phyloP scores from a whole-genome alignment of 257 asterid species.

The Henckelia pumila region DNA sequence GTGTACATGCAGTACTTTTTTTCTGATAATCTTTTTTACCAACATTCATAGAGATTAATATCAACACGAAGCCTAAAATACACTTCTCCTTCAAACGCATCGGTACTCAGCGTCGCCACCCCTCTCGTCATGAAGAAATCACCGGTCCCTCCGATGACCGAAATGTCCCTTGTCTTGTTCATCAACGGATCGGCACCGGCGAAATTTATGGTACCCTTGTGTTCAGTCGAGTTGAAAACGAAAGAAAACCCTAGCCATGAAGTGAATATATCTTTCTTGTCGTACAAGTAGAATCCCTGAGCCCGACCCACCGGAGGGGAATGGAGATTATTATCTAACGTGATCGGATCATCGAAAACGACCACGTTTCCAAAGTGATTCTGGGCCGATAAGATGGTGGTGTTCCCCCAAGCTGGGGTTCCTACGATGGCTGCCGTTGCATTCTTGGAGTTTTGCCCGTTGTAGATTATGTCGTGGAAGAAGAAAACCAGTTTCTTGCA shows the following conservation, averaged over 20 bases:
- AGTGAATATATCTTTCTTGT: constrained; percentile 40
- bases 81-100: constrained; percentile 67
- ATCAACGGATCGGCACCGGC: constrained; percentile 74
- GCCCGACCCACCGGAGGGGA: constrained; percentile 76
- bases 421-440: constrained; percentile 73
- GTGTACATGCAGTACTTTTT: too few species aligned
- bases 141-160: constrained; percentile 84
- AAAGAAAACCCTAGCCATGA: constrained; percentile 78
- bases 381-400: constrained; percentile 39
- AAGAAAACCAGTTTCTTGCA: constrained; percentile 55
- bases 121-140: constrained; percentile 92
- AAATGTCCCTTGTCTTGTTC: constrained; percentile 74
- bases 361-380: constrained; percentile 59
- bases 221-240: constrained; percentile 54
- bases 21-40: too few species aligned
- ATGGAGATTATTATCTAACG: constrained; percentile 58
- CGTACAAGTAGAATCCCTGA: constrained; percentile 67
- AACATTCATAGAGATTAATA: constrained; percentile 69
- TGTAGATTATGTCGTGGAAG: constrained; percentile 75
- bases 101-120: constrained; percentile 63
- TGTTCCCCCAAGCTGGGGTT: constrained; percentile 66
- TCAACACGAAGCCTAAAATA: constrained; percentile 63
- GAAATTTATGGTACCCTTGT: constrained; percentile 59
- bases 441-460: constrained; percentile 56
- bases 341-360: constrained; percentile 77